Evolutionary conservation across 2,329 filamentous ascomycete genomes (phyloP).

Genomic region (Elsinoe arachidis): DNA sequence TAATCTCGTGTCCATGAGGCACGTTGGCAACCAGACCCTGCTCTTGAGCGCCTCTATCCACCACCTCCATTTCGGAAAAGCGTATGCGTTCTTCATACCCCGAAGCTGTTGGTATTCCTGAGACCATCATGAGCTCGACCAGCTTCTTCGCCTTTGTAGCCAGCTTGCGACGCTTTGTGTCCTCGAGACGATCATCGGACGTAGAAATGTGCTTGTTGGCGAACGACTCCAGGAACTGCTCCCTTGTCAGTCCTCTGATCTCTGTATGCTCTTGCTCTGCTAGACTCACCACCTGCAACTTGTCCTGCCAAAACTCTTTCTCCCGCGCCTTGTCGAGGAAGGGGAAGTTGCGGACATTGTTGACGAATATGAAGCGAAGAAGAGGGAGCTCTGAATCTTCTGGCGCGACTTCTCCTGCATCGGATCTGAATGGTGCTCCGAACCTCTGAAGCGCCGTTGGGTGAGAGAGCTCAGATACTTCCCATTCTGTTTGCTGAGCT

Average conservation of each 20-base stretch:
- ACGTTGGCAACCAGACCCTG: conserved; percentile 77
- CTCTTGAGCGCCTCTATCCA: conserved; percentile 87
- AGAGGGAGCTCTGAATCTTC: conserved; percentile 91
- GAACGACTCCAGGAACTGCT: conserved; percentile 89
- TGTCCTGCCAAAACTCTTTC: conserved; percentile 99
- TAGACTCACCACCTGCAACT: conserved; percentile 67
- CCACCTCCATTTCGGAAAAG: conserved; percentile 93
- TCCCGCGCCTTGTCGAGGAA: conserved; percentile 94
- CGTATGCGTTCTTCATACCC: conserved; percentile 96
- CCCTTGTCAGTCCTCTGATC: not conserved
- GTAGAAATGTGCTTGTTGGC: conserved; percentile 95
- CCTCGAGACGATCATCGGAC: conserved; percentile 89
- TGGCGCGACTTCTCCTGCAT: conserved; percentile 84
- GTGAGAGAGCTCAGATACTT: conserved; percentile 88
- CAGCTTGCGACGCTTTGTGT: conserved; percentile 88
- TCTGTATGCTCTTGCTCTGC: conserved; percentile 31
- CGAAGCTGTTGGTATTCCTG: conserved; percentile 86
- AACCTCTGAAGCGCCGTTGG: conserved; percentile 92
- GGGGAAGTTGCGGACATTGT: conserved; percentile 95
- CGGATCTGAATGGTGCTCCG: conserved; percentile 87
- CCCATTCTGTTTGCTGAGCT: conserved; percentile 76
- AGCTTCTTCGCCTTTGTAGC: conserved; percentile 90
- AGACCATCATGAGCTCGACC: conserved; percentile 99
- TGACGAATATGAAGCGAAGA: conserved; percentile 91
- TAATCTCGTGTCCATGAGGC: conserved; percentile 84